Conservation (phyloP, 1,139 yeast species). For the Oligophagozyma castellii region DNA sequence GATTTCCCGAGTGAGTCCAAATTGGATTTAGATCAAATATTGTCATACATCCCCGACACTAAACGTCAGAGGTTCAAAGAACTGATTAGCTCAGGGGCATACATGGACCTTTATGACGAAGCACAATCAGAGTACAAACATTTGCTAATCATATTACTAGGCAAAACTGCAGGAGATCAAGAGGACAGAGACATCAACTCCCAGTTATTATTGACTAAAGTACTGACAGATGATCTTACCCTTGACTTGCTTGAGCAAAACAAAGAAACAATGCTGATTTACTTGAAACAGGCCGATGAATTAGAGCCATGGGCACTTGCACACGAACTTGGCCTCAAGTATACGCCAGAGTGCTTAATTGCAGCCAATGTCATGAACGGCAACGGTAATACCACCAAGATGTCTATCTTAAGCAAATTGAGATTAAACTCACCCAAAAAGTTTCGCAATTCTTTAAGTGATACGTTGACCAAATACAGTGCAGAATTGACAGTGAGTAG, state of each 20-base stretch:
- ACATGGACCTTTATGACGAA: slow-evolving; percentile 1
- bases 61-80: neutral
- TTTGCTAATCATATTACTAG: slow-evolving; percentile 1
- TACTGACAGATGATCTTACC: slow-evolving; percentile 19
- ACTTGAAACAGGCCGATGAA: slow-evolving; percentile 22
- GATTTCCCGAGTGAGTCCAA: neutral
- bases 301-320: slow-evolving; percentile 26
- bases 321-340: slow-evolving; percentile 16
- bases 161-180: slow-evolving; percentile 3
- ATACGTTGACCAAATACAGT: slow-evolving; percentile 21
- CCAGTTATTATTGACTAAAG: slow-evolving; percentile 16
- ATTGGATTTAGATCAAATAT: neutral
- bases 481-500: slow-evolving; percentile 27
- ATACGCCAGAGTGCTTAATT: slow-evolving; percentile 25
- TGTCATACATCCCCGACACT: neutral
- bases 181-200: slow-evolving; percentile 14
- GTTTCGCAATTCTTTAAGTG: slow-evolving; percentile 20
- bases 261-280: slow-evolving; percentile 20
- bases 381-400: slow-evolving; percentile 22
- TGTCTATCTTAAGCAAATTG: slow-evolving; percentile 23
- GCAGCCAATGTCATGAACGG: slow-evolving; percentile 25
- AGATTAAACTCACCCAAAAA: slow-evolving; percentile 17
- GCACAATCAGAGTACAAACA: slow-evolving; percentile 1
- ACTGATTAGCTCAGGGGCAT: neutral
- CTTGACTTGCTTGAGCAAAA: slow-evolving; percentile 13